Evolutionary conservation across 257 asterid genomes (phyloP).

Genomic region (Plantago ovata): DNA sequence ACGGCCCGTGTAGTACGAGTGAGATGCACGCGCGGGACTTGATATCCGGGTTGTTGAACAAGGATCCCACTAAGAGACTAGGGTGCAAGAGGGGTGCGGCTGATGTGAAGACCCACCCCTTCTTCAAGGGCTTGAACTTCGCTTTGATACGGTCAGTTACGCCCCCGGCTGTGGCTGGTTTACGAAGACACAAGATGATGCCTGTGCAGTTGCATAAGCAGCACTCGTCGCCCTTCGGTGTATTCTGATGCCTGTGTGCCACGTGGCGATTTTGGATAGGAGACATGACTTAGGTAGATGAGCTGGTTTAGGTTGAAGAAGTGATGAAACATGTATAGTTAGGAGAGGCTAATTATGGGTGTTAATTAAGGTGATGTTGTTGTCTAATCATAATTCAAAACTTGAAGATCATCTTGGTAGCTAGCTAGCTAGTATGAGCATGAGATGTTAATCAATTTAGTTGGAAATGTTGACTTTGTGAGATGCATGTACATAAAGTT

Average conservation of each 20-base stretch:
- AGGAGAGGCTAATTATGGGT: conserved; percentile 25
- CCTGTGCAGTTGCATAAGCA: conserved; percentile 28
- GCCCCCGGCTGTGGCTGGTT: conserved; percentile 54
- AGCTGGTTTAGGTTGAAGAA: conserved; percentile 19
- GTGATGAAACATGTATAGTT: conserved; percentile 14
- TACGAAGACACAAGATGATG: conserved; percentile 31
- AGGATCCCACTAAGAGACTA: conserved; percentile 63
- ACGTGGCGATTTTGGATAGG: conserved; percentile 19
- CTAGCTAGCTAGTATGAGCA: background rate
- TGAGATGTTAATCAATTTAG: conserved; percentile 9
- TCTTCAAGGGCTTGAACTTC: conserved; percentile 70
- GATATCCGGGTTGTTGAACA: conserved; percentile 50
- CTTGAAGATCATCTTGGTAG: conserved; percentile 7
- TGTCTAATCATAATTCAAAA: conserved; percentile 17
- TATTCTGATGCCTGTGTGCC: conserved; percentile 32
- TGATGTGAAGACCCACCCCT: conserved; percentile 80
- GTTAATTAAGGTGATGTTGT: conserved; percentile 20
- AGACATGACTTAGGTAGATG: conserved; percentile 5
- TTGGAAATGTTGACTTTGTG: conserved; percentile 3
- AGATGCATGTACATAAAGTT: conserved; percentile 5
- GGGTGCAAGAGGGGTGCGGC: conserved; percentile 91
- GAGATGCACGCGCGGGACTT: conserved; percentile 65
- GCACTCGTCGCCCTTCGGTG: conserved; percentile 39
- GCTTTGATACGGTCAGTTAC: conserved; percentile 63
- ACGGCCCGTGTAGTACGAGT: conserved; percentile 29